Conservation (phyloP, 1,284 basidiomycete genomes). For the Leccinum pachyderme region DNA sequence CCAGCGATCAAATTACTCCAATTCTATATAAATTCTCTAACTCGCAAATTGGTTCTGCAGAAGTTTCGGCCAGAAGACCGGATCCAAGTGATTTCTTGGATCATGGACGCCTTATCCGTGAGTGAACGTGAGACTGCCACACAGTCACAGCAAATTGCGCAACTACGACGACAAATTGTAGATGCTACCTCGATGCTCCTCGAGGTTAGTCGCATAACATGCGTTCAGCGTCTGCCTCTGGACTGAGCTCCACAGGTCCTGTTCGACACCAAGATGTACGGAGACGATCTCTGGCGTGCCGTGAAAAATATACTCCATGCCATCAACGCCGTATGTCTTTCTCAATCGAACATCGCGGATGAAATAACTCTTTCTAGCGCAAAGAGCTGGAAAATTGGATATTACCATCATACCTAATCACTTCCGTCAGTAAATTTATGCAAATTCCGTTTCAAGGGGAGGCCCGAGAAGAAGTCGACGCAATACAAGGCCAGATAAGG, state of each 20-base stretch:
- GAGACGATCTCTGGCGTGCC: constrained; percentile 36
- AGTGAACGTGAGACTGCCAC: constrained; percentile 28
- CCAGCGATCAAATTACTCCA: constrained; percentile 48
- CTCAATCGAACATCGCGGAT: constrained; percentile 6
- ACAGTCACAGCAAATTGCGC: constrained; percentile 22
- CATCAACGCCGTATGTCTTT: constrained; percentile 42
- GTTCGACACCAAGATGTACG: constrained; percentile 32
- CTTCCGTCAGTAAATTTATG: constrained; percentile 40
- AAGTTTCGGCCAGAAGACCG: constrained; percentile 44
- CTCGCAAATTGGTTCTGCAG: constrained; percentile 47
- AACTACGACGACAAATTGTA: constrained; percentile 43
- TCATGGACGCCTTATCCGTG: constrained; percentile 39
- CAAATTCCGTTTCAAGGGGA: constrained; percentile 30
- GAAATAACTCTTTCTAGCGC: constrained; percentile 39
- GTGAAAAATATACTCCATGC: constrained; percentile 41
- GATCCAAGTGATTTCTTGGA: constrained; percentile 42
- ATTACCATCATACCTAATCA: constrained; percentile 42
- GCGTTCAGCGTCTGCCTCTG: not conserved
- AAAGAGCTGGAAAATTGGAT: constrained; percentile 44
- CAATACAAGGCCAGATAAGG: constrained; percentile 56
- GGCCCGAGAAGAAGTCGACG: constrained; percentile 32
- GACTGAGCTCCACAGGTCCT: constrained; percentile 33
- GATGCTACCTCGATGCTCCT: constrained; percentile 48
- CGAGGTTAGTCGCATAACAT: constrained; percentile 39
- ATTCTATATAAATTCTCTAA: constrained; percentile 49